Evolutionary conservation across 2,329 filamentous ascomycete genomes (phyloP), one percentile per base, ranked within the genome.

Genomic region (Sarocladium strictum): DNA sequence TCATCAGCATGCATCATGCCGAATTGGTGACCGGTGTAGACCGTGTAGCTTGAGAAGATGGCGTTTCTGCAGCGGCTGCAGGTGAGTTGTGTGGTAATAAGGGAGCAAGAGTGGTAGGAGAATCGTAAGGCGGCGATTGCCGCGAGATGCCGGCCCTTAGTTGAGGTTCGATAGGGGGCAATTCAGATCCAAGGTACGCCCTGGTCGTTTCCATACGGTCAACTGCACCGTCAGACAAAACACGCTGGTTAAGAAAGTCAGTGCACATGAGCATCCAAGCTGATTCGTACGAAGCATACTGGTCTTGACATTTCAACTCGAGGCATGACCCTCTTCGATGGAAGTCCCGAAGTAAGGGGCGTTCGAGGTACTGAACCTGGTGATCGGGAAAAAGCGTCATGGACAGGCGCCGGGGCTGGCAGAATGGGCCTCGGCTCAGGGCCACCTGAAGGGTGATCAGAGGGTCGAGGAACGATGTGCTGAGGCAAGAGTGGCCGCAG

Each of bases 401-500:
- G 43, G n/a, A 27, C 33, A 17, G 40, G 10, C 12, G 45, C 26
- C 14, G 45, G 32, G 2, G 52, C 52, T 24, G 55, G 52, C 15
- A 54, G 19, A n/a, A 45, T 40, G 5, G 17, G 41, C 10, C 43
- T 19, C 17, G 19, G 50, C 32, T 40, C 50, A 62, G 33, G 21
- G 60, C 55, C 2, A 57, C 53, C 59, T 10, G 54, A 32, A 2
- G 45, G 41, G 19, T 59, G 55, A 33, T 50, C 52, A 10, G 57
- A 40, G 2, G 66, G 63, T 21, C 66, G 65, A 11, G 67, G 69
- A 10, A 66, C 66, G 4, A 69, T 61, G 15, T 60, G 62, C 40
- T 67, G 67, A 7, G 70, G 70, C 17, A 67, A 60, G 12, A 65
- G 59, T 12, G 70, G 64, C 17, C 59, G 63, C 5, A 66, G 61